A percentile compares a stretch with the other conserved stretches of the same genome.
Evolutionary conservation across 2,329 filamentous ascomycete species (phyloP).

Genomic region (Fusarium pseudocircinatum): DNA sequence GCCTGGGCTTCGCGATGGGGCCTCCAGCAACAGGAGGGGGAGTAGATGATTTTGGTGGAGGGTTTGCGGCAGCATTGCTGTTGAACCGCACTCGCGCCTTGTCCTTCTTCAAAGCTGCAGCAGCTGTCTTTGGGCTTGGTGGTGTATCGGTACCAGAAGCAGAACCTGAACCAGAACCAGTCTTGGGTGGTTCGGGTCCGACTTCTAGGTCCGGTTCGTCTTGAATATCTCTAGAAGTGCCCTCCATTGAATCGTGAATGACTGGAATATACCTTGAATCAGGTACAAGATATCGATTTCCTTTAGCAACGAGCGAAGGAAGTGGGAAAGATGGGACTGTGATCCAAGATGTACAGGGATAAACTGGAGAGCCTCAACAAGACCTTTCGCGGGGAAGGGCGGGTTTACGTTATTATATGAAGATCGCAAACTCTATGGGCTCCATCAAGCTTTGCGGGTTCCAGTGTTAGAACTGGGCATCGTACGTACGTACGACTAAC

Average conservation of each 20-base stretch:
- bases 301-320: constrained; percentile 23
- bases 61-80: constrained; percentile 52
- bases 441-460: constrained; percentile 12
- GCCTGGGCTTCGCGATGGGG: constrained; percentile 46
- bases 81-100: constrained; percentile 61
- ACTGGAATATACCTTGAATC: not conserved
- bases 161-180: not conserved
- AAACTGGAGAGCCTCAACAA: constrained; percentile 13
- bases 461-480: not conserved
- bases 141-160: constrained; percentile 10
- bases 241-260: constrained; percentile 31
- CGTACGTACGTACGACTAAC: constrained; percentile 21
- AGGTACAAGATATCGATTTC: not conserved
- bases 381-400: constrained; percentile 23
- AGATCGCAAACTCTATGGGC: constrained; percentile 1
- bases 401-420: constrained; percentile 31
- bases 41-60: constrained; percentile 29
- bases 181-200: constrained; percentile 17
- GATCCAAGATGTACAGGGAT: constrained; percentile 17
- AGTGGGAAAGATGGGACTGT: constrained; percentile 20
- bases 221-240: constrained; percentile 27
- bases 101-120: constrained; percentile 49
- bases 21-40: constrained; percentile 13
- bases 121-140: constrained; percentile 18
- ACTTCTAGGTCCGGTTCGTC: constrained; percentile 38